Evolutionary conservation across 805 yeast species (phyloP).

Genomic region (Ogataea thermomethanolica): DNA sequence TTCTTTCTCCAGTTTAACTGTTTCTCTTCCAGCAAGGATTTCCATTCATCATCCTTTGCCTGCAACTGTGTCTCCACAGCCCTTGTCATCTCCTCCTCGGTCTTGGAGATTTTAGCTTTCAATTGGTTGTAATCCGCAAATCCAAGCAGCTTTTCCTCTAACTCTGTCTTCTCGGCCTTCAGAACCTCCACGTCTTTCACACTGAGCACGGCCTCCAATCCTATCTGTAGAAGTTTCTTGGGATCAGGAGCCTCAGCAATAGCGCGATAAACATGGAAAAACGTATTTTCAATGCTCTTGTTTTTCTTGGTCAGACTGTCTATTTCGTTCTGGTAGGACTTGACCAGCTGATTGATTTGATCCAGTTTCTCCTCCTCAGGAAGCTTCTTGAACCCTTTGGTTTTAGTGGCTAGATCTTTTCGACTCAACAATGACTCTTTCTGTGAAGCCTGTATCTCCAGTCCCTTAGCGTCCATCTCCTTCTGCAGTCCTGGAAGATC

Average conservation of each 20-base stretch:
- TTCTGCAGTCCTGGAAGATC: constrained; percentile 69
- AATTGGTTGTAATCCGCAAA: constrained; percentile 78
- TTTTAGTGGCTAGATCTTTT: constrained; percentile 72
- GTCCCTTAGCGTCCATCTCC: constrained; percentile 69
- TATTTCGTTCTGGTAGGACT: constrained; percentile 81
- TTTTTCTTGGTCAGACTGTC: constrained; percentile 77
- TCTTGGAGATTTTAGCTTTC: constrained; percentile 54
- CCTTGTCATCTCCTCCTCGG: constrained; percentile 60
- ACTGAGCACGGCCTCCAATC: constrained; percentile 56
- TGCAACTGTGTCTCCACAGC: constrained; percentile 49
- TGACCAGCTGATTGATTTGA: constrained; percentile 64
- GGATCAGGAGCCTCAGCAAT: constrained; percentile 95
- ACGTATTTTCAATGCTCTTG: constrained; percentile 66
- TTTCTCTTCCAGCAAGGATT: constrained; percentile 67
- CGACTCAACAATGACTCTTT: constrained; percentile 63
- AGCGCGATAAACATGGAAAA: constrained; percentile 69
- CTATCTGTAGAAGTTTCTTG: constrained; percentile 67
- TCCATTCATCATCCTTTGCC: constrained; percentile 73
- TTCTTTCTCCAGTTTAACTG: constrained; percentile 63
- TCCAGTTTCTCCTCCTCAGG: constrained; percentile 62
- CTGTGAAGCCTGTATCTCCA: constrained; percentile 69
- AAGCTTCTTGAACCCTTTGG: constrained; percentile 81
- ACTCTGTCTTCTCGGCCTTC: constrained; percentile 44
- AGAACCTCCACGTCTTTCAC: constrained; percentile 48
- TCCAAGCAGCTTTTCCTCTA: constrained; percentile 57